Conservation (phyloP, 805 yeast species). For the Grigorovia transvaalensis region DNA sequence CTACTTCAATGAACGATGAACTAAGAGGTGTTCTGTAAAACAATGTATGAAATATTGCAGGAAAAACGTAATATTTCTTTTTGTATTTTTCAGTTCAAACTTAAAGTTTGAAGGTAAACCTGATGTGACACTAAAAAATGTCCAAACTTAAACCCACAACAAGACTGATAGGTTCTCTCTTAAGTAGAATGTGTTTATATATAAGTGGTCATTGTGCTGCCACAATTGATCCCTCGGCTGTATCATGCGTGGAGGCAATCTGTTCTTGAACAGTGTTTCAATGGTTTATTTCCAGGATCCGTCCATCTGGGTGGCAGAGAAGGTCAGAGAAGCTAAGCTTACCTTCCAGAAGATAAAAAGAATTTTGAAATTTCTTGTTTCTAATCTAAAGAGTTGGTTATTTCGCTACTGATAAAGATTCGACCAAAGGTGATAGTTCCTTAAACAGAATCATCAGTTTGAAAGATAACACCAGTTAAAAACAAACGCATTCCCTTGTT, state of each 20-base stretch:
- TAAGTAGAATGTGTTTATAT: no score
- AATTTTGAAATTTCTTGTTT: slow-evolving; percentile 79
- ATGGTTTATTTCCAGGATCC: slow-evolving; percentile 46
- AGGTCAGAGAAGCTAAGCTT: slow-evolving; percentile 40
- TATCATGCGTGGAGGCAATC: slow-evolving; percentile 43
- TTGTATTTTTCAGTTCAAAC: no score
- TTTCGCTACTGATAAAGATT: slow-evolving; percentile 80
- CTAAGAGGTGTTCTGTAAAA: no score
- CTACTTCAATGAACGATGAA: no score
- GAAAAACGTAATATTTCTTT: no score
- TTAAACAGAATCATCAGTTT: slow-evolving; percentile 88
- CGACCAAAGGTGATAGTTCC: slow-evolving; percentile 49
- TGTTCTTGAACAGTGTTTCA: slow-evolving; percentile 67
- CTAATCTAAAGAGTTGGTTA: slow-evolving; percentile 96
- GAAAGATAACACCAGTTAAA: slow-evolving; percentile 57
- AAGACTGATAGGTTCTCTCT: no score
- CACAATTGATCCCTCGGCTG: slow-evolving; percentile 30
- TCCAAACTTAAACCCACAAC: no score
- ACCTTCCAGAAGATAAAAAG: slow-evolving; percentile 54
- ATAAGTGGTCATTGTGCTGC: slow-evolving; percentile 24
- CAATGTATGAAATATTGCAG: no score
- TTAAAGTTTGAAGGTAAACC: no score
- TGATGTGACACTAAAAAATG: no score
- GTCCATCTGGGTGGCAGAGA: slow-evolving; percentile 65
- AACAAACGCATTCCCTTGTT: slow-evolving; percentile 1